Evolutionary conservation across 768 basidiomycete species (phyloP), one percentile per base, ranked within the genome.

Genomic region (Termitomyces sp.): DNA sequence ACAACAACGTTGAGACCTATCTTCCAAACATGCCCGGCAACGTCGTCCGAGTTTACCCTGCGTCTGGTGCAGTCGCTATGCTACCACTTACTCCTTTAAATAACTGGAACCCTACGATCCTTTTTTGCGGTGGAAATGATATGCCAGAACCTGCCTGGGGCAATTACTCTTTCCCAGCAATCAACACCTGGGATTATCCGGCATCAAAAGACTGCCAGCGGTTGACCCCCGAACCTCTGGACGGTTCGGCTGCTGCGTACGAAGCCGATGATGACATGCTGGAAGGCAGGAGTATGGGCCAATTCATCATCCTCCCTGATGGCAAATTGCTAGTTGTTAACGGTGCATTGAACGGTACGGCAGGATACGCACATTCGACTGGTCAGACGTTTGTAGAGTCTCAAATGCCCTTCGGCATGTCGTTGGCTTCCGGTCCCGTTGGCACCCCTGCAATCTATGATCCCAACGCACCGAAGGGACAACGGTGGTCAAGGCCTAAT

Each of bases 51-150:
- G 89, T 92, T 4, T 95, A 95, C 66, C 94, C 94, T 9, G 95
- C 89, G 0, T 93, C 93, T 9, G 93, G 91, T 33, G 95, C 88
- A 0, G 81, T 80, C 2, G 89, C 89, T 41, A 92, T 98, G 88
- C 79, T 98, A 0, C 95, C 95, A 7, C 78, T 98, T 17, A 95
- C 91, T 1, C 88, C 90, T 5, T 87, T 78, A 26, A 97, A 96
- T 73, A 87, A 91, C 67, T 98, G 91, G 68, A 82, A 78, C 0
- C 91, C 88, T 0, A 91, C 92, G 0, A 67, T 97, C 44, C 64
- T 98, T 44, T 95, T 98, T 72, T 98, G 95, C 61, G 95, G 95
- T 50, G 96, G 96, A 28, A 82, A 83, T 9, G 78, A 88, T 67
- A 87, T 96, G 81, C 75, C 85, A 3, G 85, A 83, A 15, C 74